Evolutionary conservation across 2,329 filamentous ascomycete genomes (phyloP).

Genomic region (Zelopaecilomyces penicillatus): DNA sequence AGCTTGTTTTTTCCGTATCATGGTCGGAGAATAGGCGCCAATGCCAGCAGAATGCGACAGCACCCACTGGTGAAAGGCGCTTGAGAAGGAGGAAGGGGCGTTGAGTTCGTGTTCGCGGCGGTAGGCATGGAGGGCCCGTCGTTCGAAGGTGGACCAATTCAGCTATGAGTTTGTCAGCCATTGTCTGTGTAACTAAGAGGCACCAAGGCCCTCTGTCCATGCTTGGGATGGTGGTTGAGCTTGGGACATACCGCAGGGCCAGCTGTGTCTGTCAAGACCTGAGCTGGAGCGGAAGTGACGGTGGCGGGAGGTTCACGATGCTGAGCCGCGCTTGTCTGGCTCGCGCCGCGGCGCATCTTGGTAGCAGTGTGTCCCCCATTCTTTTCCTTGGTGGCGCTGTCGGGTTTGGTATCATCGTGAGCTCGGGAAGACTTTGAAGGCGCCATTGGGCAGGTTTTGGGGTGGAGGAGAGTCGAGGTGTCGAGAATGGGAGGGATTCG

Average conservation of each 20-base stretch:
- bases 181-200: background rate
- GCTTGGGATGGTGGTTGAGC: background rate
- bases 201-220: background rate
- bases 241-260: constrained; percentile 25
- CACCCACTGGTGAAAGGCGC: constrained; percentile 53
- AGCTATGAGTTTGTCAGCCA: constrained; percentile 29
- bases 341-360: constrained; percentile 49
- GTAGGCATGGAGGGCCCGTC: constrained; percentile 64
- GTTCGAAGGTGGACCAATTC: constrained; percentile 61
- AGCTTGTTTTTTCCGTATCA: constrained; percentile 57
- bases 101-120: constrained; percentile 64
- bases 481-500: background rate
- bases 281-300: constrained; percentile 24
- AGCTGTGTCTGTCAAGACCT: constrained; percentile 19
- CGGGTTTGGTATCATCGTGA: constrained; percentile 39
- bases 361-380: constrained; percentile 35
- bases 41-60: constrained; percentile 55
- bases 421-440: constrained; percentile 38
- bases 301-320: constrained; percentile 35
- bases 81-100: constrained; percentile 61
- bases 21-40: constrained; percentile 66
- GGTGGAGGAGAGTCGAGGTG: background rate
- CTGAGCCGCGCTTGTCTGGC: constrained; percentile 39
- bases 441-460: constrained; percentile 26
- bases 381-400: constrained; percentile 37